Base-by-base conservation (phyloP, 352 stramenopile species). In the Phytophthora megakarya region DNA sequence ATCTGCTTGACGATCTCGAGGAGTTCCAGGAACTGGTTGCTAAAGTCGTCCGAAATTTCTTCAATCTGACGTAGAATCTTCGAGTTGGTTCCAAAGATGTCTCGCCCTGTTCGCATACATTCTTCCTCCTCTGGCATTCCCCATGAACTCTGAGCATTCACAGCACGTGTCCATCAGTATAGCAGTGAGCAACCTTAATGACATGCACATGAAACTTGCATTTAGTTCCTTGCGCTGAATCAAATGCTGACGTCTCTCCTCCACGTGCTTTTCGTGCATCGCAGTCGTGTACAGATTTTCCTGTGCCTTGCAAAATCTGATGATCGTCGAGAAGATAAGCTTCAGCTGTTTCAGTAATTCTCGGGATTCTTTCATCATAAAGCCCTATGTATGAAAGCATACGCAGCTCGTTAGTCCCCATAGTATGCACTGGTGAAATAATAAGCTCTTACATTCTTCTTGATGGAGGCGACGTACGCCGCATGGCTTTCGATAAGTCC, bases 401-500 rank as follows among this genome's bases (percentile, higher is more conserved):
- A 49, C 16, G 50, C n/a, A 61, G 12, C 11, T 47, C 44, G 23
- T 72, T 48, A 64, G 11, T 58, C 32, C 22, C 16, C 21, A 30
- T 11, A 10, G 33, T 23, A 18, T 19, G 2, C 11, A 22, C 6
- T 44, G 18, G 19, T 28, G 33, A 6, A 32, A 22, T 23, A 22
- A 25, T 13, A 45, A 25, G 11, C n/a, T 42, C 77, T 38, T 70
- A 94, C 88, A 58, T 96, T 95, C 49, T 90, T 75, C 48, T 95
- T 92, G 70, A 97, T 93, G 2, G 93, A 86, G 19, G 82, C 53
- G 30, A 99, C 90, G 67, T 99, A 99, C 5, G 87, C 73, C 63
- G 98, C 87, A 59, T 99, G 97, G 35, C 95, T 97, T 62, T 88
- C 76, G 58, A 99, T 98, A 19, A 99, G 75, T 58, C 96, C 90